Base-by-base conservation (phyloP, 2,329 filamentous ascomycete genomes). In the Monosporascus sp. region DNA sequence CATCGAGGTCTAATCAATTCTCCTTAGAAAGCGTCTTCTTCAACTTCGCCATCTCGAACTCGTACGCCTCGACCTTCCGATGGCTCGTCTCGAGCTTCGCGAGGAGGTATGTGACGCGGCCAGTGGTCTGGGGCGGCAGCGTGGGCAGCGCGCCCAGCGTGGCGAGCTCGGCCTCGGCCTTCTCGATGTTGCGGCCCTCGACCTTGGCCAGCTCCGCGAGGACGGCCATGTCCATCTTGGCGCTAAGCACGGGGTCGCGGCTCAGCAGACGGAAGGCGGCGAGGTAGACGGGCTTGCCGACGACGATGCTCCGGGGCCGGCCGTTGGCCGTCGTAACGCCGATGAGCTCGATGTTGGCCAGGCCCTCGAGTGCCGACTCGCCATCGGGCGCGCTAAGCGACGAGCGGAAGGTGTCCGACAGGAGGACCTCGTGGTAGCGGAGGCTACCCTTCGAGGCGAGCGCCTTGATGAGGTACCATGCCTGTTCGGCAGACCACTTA, bases 291-390 rank as follows among this genome's bases (percentile, higher is more conserved):
- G 93, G 92, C 65, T 90, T 91, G 22, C 91, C 91, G 0, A 91
- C 87, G 51, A 81, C 85, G 68, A 97, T 88, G 34, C 77, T 78
- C 53, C 86, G 83, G 0, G 94, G 93, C 0, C 91, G 85, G 0
- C 94, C 93, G 46, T 88, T 87, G 49, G 79, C 75, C 4, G 84
- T 84, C 26, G 81, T 80, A 50, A 97, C 84, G 1, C 84, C 83
- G 66, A 99, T 91, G 34, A 97, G 83, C 68, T 97, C 94, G 0
- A 89, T 85, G 64, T 91, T 87, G 50, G 92, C 87, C 1, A 99
- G 84, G 0, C 85, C 85, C 55, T 91, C 88, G 14, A 99, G 78
- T 0, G 88, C 88, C 0, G 79, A 75, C 62, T 96, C 91, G 54
- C 88, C 89, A 54, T 84, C 82, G 2, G 80, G 68, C 0, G 77